Evolutionary conservation across 1,284 basidiomycete genomes (phyloP).

Genomic region (Mycosarcoma maydis): DNA sequence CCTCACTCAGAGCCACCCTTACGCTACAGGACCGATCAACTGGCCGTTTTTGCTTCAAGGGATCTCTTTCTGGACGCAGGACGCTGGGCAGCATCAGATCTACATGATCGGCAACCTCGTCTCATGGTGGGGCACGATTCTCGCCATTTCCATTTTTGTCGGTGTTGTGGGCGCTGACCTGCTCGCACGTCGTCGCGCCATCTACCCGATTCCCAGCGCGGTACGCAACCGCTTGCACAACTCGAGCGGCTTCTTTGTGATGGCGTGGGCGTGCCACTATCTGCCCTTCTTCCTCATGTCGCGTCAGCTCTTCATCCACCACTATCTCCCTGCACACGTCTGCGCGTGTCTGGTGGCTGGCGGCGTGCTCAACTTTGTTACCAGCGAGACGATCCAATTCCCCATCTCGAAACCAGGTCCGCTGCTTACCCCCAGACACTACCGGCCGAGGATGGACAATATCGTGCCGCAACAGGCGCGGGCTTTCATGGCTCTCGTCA

Average conservation of each 20-base stretch:
- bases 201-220: slow-evolving; percentile 80
- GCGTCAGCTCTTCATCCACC: slow-evolving; percentile 89
- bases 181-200: slow-evolving; percentile 82
- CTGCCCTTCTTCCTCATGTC: slow-evolving; percentile 98
- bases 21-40: slow-evolving; percentile 90
- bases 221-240: slow-evolving; percentile 91
- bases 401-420: slow-evolving; percentile 80
- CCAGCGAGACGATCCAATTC: slow-evolving; percentile 79
- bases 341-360: slow-evolving; percentile 91
- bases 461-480: slow-evolving; percentile 25
- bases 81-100: slow-evolving; percentile 85
- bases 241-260: slow-evolving; percentile 91
- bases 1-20: slow-evolving; percentile 92
- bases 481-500: slow-evolving; percentile 11
- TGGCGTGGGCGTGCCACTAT: slow-evolving; percentile 95
- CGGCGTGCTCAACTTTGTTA: slow-evolving; percentile 86
- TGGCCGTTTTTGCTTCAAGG: slow-evolving; percentile 97
- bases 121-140: slow-evolving; percentile 92
- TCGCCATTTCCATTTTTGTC: slow-evolving; percentile 84
- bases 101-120: slow-evolving; percentile 94
- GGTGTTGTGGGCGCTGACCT: slow-evolving; percentile 90
- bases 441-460: slow-evolving; percentile 35
- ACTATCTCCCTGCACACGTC: slow-evolving; percentile 86
- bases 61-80: slow-evolving; percentile 95
- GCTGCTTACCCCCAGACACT: slow-evolving; percentile 22